These are phyloP conservation scores for Penicillium sclerotiorum DNA, from an alignment of 2,329 filamentous ascomycete genomes.

Conservation along the genomic window DNA sequence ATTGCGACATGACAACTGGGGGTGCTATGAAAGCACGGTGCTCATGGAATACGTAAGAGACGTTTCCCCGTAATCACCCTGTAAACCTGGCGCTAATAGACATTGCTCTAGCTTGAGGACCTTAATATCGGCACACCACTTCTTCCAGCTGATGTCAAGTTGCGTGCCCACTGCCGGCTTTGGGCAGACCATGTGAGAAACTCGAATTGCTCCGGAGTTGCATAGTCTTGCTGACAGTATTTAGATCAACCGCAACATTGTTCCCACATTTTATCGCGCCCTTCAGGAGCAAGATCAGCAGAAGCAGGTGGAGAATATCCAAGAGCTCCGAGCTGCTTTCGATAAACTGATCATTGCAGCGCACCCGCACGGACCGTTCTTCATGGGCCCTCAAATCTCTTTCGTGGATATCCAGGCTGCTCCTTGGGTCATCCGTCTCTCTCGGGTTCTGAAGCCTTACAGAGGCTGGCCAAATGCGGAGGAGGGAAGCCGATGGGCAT, in stretches of 20 bases:
- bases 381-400: constrained; percentile 59
- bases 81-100: constrained; percentile 8
- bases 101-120: constrained; percentile 69
- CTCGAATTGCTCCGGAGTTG: background rate
- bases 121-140: constrained; percentile 62
- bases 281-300: constrained; percentile 65
- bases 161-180: constrained; percentile 72
- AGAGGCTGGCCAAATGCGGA: constrained; percentile 67
- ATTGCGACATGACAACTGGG: constrained; percentile 77
- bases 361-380: constrained; percentile 67
- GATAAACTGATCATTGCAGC: constrained; percentile 61
- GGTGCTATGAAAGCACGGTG: constrained; percentile 77
- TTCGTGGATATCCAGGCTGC: constrained; percentile 77
- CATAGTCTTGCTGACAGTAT: constrained; percentile 15
- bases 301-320: constrained; percentile 61
- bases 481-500: constrained; percentile 65
- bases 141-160: constrained; percentile 63
- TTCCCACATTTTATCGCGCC: constrained; percentile 75
- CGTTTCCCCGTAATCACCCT: background rate
- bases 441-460: constrained; percentile 66
- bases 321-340: constrained; percentile 68
- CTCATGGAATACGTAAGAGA: constrained; percentile 77
- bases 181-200: constrained; percentile 75
- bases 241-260: constrained; percentile 75
- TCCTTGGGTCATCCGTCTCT: constrained; percentile 71